Base-by-base conservation (phyloP, 768 basidiomycete species). In the Lactifluus volemus region DNA sequence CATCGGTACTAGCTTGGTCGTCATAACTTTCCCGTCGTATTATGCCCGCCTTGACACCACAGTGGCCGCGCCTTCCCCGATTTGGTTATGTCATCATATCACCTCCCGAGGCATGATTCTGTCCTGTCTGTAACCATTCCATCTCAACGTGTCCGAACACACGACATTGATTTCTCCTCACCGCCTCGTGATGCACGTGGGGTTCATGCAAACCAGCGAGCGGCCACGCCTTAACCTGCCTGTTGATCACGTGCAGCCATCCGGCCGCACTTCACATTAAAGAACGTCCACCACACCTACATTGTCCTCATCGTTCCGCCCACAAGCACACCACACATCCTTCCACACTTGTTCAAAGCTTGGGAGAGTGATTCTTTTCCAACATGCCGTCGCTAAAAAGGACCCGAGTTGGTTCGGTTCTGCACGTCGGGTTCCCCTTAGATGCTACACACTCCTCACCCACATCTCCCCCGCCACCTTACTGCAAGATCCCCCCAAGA, bases 231-330 rank as follows among this genome's bases (percentile, higher is more conserved):
- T 48, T 58, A 15, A 45, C 61, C 61, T 63, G 61, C 61, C 48
- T 44, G 48, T 25, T 63, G 48, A 45, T 63, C 61, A 63, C 61
- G 61, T 63, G 61, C 47, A 25, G 45, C 15, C 39, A 36, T 30
- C 44, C 47, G 32, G 57, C 57, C 56, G 56, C 53, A 58, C 56
- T 63, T 62, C 61, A 63, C 61, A 63, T 63, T 63, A 63, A 63
- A 63, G 57, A 48, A 58, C 61, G 52, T 25, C 56, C 61, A 54
- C 61, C 36, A 17, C 29, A 11, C 61, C 47, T 44, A 47, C 56
- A 63, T 63, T 58, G 47, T 58, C 61, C 61, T 53, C 56, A 53
- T 53, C 61, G 52, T 41, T 49, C 45, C 61, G 51, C 39, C 61
- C 61, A 62, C 61, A 62, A 62, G n/a, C 55, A 58, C 51, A 47